These are phyloP conservation scores for Diaporthe sp. DNA, from an alignment of 2,329 filamentous ascomycete species.

Conservation along the genomic window DNA sequence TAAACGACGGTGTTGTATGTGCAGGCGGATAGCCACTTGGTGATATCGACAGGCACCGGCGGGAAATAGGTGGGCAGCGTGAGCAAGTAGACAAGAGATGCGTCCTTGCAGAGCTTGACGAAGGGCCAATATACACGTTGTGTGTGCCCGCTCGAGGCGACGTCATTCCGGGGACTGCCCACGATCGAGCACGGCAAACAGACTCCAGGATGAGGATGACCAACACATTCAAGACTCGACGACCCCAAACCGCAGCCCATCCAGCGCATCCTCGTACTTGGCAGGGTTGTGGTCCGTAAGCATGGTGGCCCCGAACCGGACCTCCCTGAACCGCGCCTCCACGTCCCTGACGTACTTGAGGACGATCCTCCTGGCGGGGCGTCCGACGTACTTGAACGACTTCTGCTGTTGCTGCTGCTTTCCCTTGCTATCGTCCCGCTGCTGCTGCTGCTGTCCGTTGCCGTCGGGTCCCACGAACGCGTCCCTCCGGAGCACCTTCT, in stretches of 20 bases:
- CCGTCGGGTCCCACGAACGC: conserved; percentile 65
- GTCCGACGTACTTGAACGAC: conserved; percentile 58
- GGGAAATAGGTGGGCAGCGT: neutral
- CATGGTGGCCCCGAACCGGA: conserved; percentile 80
- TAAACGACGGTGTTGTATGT: neutral
- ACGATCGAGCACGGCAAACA: neutral
- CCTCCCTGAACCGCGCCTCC: conserved; percentile 76
- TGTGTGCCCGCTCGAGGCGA: neutral
- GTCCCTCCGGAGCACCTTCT: conserved; percentile 75
- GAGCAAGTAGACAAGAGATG: neutral
- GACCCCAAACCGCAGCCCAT: conserved; percentile 67
- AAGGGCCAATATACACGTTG: neutral
- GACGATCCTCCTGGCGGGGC: conserved; percentile 76
- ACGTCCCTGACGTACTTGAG: conserved; percentile 80
- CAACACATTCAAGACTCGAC: conserved; percentile 45
- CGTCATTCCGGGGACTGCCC: neutral
- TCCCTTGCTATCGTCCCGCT: conserved; percentile 34
- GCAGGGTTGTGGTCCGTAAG: conserved; percentile 82
- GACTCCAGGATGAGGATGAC: too few relatives aligned
- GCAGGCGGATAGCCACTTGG: neutral
- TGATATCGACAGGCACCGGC: neutral
- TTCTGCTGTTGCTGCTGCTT: conserved; percentile 23
- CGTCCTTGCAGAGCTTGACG: neutral
- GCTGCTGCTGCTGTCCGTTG: neutral
- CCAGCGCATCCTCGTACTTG: conserved; percentile 78